Conservation (phyloP, 2,329 filamentous ascomycete species). For the Sporothrix euskadiensis region DNA sequence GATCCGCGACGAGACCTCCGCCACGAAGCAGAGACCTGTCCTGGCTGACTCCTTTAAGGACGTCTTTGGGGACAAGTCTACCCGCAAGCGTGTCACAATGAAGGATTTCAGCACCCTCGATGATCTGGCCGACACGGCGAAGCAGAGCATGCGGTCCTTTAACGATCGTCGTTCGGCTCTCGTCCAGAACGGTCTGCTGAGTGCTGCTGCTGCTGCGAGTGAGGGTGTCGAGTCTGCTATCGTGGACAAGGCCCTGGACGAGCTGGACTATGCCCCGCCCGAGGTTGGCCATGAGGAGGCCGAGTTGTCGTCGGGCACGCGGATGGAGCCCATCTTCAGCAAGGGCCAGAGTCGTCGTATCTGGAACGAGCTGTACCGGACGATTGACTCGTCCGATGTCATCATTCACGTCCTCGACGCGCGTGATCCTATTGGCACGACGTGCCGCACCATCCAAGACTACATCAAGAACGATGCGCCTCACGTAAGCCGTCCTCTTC, state of each 20-base stretch:
- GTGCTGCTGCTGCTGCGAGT: constrained; percentile 53
- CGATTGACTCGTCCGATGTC: constrained; percentile 91
- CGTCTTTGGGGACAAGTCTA: constrained; percentile 90
- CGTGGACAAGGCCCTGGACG: constrained; percentile 43
- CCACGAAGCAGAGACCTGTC: constrained; percentile 62
- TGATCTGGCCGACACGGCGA: constrained; percentile 78
- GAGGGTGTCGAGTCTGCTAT: constrained; percentile 46
- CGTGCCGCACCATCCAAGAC: constrained; percentile 88
- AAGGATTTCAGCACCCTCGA: constrained; percentile 71
- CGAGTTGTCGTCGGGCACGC: constrained; percentile 51
- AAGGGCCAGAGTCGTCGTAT: constrained; percentile 96
- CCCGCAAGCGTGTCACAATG: constrained; percentile 77
- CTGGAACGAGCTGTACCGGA: constrained; percentile 83
- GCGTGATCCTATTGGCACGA: constrained; percentile 83
- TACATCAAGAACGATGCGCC: constrained; percentile 91
- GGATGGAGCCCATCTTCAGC: constrained; percentile 82
- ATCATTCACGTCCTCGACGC: constrained; percentile 94
- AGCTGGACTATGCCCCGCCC: constrained; percentile 38
- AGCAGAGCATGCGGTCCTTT: constrained; percentile 79
- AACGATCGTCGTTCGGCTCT: constrained; percentile 62
- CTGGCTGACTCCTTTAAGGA: constrained; percentile 64
- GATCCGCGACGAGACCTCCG: constrained; percentile 70
- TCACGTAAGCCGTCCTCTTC: constrained; percentile 49
- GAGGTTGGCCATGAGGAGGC: constrained; percentile 34
- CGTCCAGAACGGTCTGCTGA: constrained; percentile 75